phyloP scores from a whole-genome alignment of 208 protist species.

The Leishmania tarentolae region DNA sequence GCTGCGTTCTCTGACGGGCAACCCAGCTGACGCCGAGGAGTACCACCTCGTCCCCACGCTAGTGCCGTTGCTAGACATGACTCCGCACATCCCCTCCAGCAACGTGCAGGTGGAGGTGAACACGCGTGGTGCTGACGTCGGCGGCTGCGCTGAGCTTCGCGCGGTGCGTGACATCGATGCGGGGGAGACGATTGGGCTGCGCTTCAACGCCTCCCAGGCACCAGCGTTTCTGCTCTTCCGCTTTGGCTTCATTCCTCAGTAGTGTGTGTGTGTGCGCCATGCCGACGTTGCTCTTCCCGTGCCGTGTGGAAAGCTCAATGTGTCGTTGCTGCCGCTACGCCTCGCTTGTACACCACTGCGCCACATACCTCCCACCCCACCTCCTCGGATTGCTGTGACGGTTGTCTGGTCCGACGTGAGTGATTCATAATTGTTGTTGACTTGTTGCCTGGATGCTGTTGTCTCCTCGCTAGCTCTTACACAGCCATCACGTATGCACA shows the following conservation, averaged over 20 bases:
- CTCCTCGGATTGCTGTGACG: not conserved
- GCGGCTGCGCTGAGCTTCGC: conserved; percentile 72
- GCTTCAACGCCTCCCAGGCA: conserved; percentile 68
- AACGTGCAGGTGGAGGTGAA: conserved; percentile 75
- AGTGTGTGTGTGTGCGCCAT: not conserved
- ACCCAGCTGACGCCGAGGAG: conserved; percentile 36
- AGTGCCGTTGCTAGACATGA: conserved; percentile 77
- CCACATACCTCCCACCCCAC: not conserved
- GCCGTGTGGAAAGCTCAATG: not conserved
- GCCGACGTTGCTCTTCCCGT: not conserved
- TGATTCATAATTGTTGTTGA: not conserved
- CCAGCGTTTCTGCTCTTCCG: conserved; percentile 75
- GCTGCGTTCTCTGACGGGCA: conserved; percentile 42
- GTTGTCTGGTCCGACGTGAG: not conserved
- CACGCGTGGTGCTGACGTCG: conserved; percentile 37
- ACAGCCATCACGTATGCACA: not conserved
- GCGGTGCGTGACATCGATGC: conserved; percentile 64
- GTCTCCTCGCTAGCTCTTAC: not conserved
- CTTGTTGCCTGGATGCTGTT: not conserved
- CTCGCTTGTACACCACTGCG: not conserved
- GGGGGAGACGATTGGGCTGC: conserved; percentile 76
- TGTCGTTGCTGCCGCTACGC: not conserved
- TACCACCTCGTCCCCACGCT: conserved; percentile 79
- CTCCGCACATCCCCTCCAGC: conserved; percentile 56
- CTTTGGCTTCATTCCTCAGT: conserved; percentile 82